Base-by-base conservation (phyloP, 805 yeast species). In the Metschnikowia matae region DNA sequence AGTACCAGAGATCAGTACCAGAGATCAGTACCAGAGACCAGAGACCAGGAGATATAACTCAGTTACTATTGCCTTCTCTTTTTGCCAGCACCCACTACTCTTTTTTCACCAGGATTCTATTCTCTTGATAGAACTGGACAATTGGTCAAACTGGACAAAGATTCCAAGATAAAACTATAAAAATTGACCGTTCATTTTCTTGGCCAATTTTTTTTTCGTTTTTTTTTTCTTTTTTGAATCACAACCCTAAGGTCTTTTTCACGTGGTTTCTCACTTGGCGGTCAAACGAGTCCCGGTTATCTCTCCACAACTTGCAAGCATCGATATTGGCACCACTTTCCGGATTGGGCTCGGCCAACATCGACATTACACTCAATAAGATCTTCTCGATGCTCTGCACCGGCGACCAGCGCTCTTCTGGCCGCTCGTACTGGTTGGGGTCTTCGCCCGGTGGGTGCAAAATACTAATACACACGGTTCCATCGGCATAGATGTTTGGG, bases 381-480 rank as follows among this genome's bases (percentile, higher is more conserved):
- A 94, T 94, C 78, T 94, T 94, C 70, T 94, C 99, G n/a, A 94
- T 91, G 64, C 96, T 87, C 67, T 94, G 99, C 31, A 94, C 91
- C 0, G 99, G 99, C 6, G 96, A 87, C 99, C 99, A 94, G 57
- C 99, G 75, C 70, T 94, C 99, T 59, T 91, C 95, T 0, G 98
- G 96, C 31, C 88, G 70, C 67, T 94, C 99, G 69, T 94, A 94
- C 78, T 86, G 90, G 66, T 90, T 82, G 18, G 99, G 98, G 67
- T 94, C 99, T 60, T 91, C 96, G 10, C 99, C 99, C 0, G 98
- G 96, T 1, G 97, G 83, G 65, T 94, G 99, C 56, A 94, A 74
- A 45, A 94, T 94, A 14, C 96, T 89, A 46, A 94, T 94, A 67
- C 99, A 94, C 3, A 94, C 99, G 21, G 89, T 89, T 2, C 99